phyloP scores from a whole-genome alignment of 306 rosid genomes.

The Begonia masoniana region DNA sequence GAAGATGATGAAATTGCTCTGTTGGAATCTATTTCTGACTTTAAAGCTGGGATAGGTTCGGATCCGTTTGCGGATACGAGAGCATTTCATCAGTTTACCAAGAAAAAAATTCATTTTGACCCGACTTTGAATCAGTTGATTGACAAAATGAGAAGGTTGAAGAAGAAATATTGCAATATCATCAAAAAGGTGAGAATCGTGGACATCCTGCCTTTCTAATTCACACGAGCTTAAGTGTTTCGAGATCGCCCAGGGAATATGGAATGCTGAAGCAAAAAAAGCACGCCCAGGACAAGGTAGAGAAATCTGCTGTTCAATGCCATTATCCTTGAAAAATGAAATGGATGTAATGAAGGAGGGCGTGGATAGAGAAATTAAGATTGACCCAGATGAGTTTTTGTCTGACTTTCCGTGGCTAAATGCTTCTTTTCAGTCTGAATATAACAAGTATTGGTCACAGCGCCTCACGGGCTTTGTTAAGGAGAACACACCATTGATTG shows the following conservation, averaged over 20 bases:
- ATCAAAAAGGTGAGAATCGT: constrained; percentile 15
- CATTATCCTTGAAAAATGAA: constrained; percentile 12
- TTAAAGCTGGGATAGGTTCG: constrained; percentile 14
- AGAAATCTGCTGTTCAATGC: constrained; percentile 1
- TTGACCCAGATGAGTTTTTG: constrained; percentile 10
- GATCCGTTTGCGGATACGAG: constrained; percentile 23
- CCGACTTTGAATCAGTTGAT: constrained; percentile 21
- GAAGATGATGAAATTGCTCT: constrained; percentile 33
- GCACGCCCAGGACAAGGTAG: constrained; percentile 11
- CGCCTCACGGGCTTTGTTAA: constrained; percentile 1
- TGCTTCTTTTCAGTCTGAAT: constrained; percentile 8
- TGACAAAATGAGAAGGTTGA: constrained; percentile 31
- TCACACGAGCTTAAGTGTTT: constrained; percentile 18
- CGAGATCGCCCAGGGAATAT: constrained; percentile 24
- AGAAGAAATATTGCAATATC: constrained; percentile 26
- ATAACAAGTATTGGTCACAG: constrained; percentile 2
- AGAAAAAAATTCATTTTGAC: constrained; percentile 22
- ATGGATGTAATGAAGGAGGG: constrained; percentile 3
- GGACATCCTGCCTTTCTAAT: constrained; percentile 19
- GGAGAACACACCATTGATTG: constrained; percentile 19
- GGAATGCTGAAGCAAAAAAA: constrained; percentile 16
- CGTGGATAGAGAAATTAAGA: constrained; percentile 7
- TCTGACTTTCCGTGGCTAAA: constrained; percentile 14
- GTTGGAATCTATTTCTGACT: constrained; percentile 37
- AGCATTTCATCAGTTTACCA: constrained; percentile 21